These are phyloP conservation scores for Pyricularia pennisetigena DNA, from an alignment of 2,329 filamentous ascomycete species.

Conservation along the genomic window DNA sequence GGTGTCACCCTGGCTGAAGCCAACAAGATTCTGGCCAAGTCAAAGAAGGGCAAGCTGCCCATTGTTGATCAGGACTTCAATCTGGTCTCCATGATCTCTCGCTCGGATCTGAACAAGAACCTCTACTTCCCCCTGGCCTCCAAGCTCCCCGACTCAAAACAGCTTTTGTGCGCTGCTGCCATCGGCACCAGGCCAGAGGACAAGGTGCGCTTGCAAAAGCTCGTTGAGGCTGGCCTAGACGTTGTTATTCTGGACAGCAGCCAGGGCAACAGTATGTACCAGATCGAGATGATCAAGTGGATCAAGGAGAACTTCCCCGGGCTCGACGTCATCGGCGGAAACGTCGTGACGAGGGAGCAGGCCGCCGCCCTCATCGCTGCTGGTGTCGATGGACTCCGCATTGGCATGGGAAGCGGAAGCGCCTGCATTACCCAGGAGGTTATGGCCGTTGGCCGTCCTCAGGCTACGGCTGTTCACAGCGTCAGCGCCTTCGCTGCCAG, in stretches of 20 bases:
- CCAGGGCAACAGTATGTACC: constrained; percentile 97
- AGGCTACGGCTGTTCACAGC: constrained; percentile 85
- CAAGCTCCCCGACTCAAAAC: constrained; percentile 93
- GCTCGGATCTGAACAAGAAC: constrained; percentile 98
- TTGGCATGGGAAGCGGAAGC: constrained; percentile 97
- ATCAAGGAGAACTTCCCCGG: constrained; percentile 78
- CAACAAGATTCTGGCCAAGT: constrained; percentile 85
- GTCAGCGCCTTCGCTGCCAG: constrained; percentile 82
- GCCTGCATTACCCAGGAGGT: constrained; percentile 99
- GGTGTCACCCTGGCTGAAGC: constrained; percentile 81
- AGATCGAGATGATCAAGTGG: constrained; percentile 97
- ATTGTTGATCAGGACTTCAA: constrained; percentile 79
- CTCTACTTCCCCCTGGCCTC: constrained; percentile 93
- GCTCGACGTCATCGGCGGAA: constrained; percentile 94
- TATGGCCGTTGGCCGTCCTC: constrained; percentile 95
- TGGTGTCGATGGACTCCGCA: constrained; percentile 90
- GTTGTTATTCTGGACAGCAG: constrained; percentile 93
- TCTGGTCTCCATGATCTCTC: constrained; percentile 82
- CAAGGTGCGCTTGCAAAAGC: constrained; percentile 72
- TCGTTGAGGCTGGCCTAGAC: constrained; percentile 91
- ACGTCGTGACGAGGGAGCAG: constrained; percentile 96
- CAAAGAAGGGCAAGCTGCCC: constrained; percentile 97
- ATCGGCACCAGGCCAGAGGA: constrained; percentile 94
- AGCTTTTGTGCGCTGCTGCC: constrained; percentile 88
- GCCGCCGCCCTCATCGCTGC: constrained; percentile 86